A percentile compares a stretch with the other conserved stretches of the same genome.
These are phyloP conservation scores for Kodamaea restingae DNA, from an alignment of 805 yeast species.

Conservation along the genomic window DNA sequence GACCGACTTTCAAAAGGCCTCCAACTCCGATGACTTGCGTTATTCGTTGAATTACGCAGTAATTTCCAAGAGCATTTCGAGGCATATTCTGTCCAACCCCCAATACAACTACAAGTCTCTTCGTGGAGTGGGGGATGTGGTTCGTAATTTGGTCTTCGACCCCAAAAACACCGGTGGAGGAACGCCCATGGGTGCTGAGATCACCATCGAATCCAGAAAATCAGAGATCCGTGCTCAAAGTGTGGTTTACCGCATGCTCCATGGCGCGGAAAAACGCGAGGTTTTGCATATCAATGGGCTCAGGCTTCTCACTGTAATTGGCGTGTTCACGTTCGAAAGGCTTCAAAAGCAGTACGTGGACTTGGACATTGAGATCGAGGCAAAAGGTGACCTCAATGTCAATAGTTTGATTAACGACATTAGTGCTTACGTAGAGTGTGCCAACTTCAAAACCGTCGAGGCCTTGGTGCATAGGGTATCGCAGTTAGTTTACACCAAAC, in stretches of 20 bases:
- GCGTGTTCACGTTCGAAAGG: slow-evolving; percentile 90
- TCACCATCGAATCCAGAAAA: slow-evolving; percentile 44
- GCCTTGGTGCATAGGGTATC: slow-evolving; percentile 78
- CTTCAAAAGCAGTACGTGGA: slow-evolving; percentile 76
- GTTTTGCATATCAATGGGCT: slow-evolving; percentile 45
- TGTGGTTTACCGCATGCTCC: slow-evolving; percentile 32
- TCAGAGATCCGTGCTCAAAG: slow-evolving; percentile 57
- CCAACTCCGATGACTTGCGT: slow-evolving; percentile 73
- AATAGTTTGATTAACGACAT: slow-evolving; percentile 44
- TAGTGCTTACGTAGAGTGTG: slow-evolving; percentile 60
- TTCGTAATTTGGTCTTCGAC: slow-evolving; percentile 43
- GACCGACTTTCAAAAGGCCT: slow-evolving; percentile 71
- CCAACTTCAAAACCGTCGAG: slow-evolving; percentile 89
- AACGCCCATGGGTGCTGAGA: slow-evolving; percentile 25
- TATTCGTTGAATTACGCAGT: slow-evolving; percentile 88
- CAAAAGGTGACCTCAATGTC: slow-evolving; percentile 14
- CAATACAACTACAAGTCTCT: slow-evolving; percentile 40
- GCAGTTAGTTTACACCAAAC: slow-evolving; percentile 46
- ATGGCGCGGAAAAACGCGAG: slow-evolving; percentile 18
- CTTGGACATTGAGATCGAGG: slow-evolving; percentile 40
- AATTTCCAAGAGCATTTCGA: slow-evolving; percentile 60
- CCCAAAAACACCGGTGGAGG: slow-evolving; percentile 44
- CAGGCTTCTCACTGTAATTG: slow-evolving; percentile 72
- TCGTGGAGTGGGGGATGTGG: slow-evolving; percentile 44
- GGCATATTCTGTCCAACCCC: slow-evolving; percentile 43